phyloP scores from a whole-genome alignment of 352 stramenopile genomes.

The Nothophytophthora sp. region DNA sequence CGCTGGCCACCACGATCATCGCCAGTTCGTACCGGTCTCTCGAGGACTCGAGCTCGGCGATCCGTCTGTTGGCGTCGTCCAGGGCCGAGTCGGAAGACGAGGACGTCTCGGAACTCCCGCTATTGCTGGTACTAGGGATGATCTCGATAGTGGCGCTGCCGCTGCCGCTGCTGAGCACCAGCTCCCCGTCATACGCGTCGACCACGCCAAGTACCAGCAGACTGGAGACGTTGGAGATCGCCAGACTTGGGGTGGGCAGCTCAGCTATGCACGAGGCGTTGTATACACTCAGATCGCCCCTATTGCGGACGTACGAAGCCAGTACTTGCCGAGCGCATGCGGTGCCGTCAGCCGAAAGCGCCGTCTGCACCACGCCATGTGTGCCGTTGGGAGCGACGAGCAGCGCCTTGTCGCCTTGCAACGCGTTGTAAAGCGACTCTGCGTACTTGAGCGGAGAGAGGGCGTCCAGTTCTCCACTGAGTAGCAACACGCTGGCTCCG shows the following conservation, averaged over 20 bases:
- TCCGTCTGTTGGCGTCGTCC: constrained; percentile 13
- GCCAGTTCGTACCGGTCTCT: constrained; percentile 29
- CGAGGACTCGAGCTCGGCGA: constrained; percentile 22
- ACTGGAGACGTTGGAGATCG: constrained; percentile 32
- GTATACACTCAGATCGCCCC: constrained; percentile 43
- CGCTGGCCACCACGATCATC: constrained; percentile 29
- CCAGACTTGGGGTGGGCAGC: constrained; percentile 34
- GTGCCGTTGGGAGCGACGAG: constrained; percentile 37
- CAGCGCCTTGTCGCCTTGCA: constrained; percentile 50
- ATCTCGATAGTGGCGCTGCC: constrained; percentile 9
- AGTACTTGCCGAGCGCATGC: constrained; percentile 54
- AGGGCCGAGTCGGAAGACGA: constrained; percentile 13
- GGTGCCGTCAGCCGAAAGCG: constrained; percentile 30
- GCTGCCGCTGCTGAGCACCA: constrained; percentile 5
- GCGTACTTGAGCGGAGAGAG: constrained; percentile 47
- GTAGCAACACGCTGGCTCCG: constrained; percentile 49
- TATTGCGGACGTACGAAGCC: constrained; percentile 52
- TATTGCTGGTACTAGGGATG: constrained; percentile 2
- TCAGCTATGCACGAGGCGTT: constrained; percentile 55
- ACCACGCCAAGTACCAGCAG: constrained; percentile 42
- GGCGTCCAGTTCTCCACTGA: constrained; percentile 48
- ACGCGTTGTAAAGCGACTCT: constrained; percentile 32
- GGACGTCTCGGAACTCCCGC: constrained; percentile 8
- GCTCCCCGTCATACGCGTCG: constrained; percentile 50
- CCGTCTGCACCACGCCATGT: constrained; percentile 45